Conservation (phyloP, 768 basidiomycete species). For the Crassisporium funariophilum region DNA sequence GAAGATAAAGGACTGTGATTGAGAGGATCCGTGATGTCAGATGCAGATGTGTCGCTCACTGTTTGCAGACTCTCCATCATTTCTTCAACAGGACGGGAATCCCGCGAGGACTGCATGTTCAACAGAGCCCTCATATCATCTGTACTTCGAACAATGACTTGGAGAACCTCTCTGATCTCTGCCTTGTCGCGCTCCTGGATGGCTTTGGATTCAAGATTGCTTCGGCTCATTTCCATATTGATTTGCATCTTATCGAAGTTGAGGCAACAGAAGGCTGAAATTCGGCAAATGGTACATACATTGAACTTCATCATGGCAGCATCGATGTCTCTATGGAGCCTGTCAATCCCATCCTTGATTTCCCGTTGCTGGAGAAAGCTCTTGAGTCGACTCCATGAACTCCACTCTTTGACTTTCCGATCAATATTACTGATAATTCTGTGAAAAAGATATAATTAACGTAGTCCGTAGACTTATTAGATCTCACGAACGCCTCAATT, state of each 20-base stretch:
- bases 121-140: constrained; percentile 39
- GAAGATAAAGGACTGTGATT: not conserved
- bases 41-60: constrained; percentile 30
- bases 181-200: constrained; percentile 35
- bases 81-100: constrained; percentile 35
- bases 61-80: constrained; percentile 47
- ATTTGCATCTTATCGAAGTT: constrained; percentile 17
- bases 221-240: constrained; percentile 30
- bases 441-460: not conserved
- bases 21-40: not conserved
- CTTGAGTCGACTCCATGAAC: constrained; percentile 33
- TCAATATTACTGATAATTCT: constrained; percentile 33
- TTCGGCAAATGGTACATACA: constrained; percentile 21
- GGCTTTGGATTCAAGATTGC: constrained; percentile 27
- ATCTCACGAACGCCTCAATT: constrained; percentile 30
- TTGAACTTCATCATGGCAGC: constrained; percentile 36
- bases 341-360: constrained; percentile 42
- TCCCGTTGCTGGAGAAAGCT: constrained; percentile 40
- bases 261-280: not conserved
- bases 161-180: constrained; percentile 37
- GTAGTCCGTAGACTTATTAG: too few species aligned
- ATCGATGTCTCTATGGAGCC: constrained; percentile 40
- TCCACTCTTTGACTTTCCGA: constrained; percentile 38
- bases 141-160: constrained; percentile 31
- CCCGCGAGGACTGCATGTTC: constrained; percentile 29